phyloP scores from a whole-genome alignment of 2,329 filamentous ascomycete genomes.

The Neonectria sp. region DNA sequence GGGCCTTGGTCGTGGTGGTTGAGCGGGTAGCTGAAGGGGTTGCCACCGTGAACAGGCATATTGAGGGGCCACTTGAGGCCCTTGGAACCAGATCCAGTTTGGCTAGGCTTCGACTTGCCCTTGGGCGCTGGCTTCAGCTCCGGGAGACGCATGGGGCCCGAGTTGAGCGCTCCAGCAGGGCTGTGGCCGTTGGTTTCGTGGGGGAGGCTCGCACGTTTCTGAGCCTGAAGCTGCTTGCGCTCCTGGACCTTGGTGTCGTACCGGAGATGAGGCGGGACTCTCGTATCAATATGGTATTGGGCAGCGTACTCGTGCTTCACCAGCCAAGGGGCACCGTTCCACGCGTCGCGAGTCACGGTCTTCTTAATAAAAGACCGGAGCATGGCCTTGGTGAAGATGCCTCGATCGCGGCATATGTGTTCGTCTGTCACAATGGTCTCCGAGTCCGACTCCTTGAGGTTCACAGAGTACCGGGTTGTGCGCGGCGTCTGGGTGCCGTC shows the following conservation, averaged over 20 bases:
- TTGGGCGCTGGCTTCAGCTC: constrained; percentile 83
- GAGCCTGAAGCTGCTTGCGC: constrained; percentile 79
- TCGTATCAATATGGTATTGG: constrained; percentile 88
- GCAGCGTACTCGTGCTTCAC: constrained; percentile 90
- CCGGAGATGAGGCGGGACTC: constrained; percentile 85
- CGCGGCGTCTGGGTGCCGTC: constrained; percentile 81
- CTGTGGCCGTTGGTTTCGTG: constrained; percentile 61
- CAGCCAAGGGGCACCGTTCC: constrained; percentile 97
- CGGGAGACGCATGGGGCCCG: constrained; percentile 73
- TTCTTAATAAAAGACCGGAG: constrained; percentile 95
- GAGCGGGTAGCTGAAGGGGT: constrained; percentile 62
- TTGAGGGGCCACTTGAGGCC: constrained; percentile 58
- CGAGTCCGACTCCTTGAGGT: constrained; percentile 77
- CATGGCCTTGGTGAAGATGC: constrained; percentile 94
- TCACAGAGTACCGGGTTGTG: constrained; percentile 86
- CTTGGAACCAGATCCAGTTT: constrained; percentile 55
- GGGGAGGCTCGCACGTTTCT: constrained; percentile 70
- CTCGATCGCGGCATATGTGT: constrained; percentile 88
- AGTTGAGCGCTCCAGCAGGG: constrained; percentile 50
- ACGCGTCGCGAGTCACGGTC: constrained; percentile 90
- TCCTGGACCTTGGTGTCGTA: constrained; percentile 86
- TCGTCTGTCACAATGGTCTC: constrained; percentile 86
- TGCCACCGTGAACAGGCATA: constrained; percentile 55
- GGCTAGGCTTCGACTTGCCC: constrained; percentile 71
- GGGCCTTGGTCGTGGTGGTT: constrained; percentile 57